Base-by-base conservation (phyloP, 2,329 filamentous ascomycete species). In the Endoconidiophora polonica region DNA sequence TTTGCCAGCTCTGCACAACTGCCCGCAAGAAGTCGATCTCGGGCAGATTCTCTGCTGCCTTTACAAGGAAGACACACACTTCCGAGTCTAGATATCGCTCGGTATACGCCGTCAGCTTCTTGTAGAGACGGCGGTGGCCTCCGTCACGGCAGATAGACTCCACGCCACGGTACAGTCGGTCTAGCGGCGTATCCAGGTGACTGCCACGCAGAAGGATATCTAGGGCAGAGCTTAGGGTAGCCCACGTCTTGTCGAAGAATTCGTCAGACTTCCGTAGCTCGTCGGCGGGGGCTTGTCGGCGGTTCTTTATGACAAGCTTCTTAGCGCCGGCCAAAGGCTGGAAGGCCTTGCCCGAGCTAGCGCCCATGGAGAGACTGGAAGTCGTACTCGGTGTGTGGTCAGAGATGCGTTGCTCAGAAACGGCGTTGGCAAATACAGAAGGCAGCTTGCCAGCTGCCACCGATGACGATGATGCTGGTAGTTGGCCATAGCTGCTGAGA, bases 291-390 rank as follows among this genome's bases (percentile, higher is more conserved):
- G 16, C 14, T 9, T 75, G 73, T 53, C 82, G 79, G 55, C 95
- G 73, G 62, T 95, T 96, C 74, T 94, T 94, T 58, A 98, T 85
- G n/a, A 90, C 76, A 43, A 98, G 74, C 65, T 83, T 88, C 70
- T 83, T 88, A 18, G 86, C 80, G 29, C 86, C 87, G 9, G 73
- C 71, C 58, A 85, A 78, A 10, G 86, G 80, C 57, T 82, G 83
- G 60, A 37, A 49, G 14, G 29, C 24, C 18, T 23, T 39, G 3
- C 12, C 16, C n/a, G 43, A 20, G 40, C n/a, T 20, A 4, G 39
- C 26, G 40, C 43, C 44, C 10, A 18, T 12, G 9, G 16, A 9
- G 39, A 12, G 3, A 33, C 9, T 12, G 33, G 23, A 16, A 44
- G 16, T 24, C 14, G 23, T n/a, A 18, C 3, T 12, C n/a, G 20